Base-by-base conservation (phyloP, 2,329 filamentous ascomycete genomes). In the Huntiella decipiens region DNA sequence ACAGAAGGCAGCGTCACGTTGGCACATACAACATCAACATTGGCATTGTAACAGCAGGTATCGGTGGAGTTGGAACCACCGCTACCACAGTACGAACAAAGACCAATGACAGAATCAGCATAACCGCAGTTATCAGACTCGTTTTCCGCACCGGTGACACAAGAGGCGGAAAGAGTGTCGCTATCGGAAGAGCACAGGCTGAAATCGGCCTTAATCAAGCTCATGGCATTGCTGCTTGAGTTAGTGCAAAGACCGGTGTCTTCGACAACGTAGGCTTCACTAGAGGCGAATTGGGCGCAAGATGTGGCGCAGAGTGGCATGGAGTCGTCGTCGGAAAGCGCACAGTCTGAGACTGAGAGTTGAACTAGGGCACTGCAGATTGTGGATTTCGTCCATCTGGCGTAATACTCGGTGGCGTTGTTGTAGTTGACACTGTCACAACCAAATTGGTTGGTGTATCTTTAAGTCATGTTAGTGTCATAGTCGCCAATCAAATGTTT, bases 301-400 rank as follows among this genome's bases (percentile, higher is more conserved):
- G 82, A 79, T 52, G 91, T 81, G 39, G 88, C 91, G 61, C 91
- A 98, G 12, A 96, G 67, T 2, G 91, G 86, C 49, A 68, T 67
- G 4, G 82, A 75, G 37, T 78, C 65, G 28, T 69, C 63, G n/a
- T 68, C 60, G 0, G 78, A 71, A 39, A 92, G 64, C 15, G 65
- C 62, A 62, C 91, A 98, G 19, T 70, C 58, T 8, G 63, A 58
- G 55, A 80, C 76, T 4, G 91, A 96, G 58, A 85, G 87, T 62
- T 98, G 91, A 43, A 98, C 74, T 57, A 98, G 82, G 53, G 83
- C 73, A 67, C 92, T 96, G 70, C 91, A 98, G 52, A 98, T 72
- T 52, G 92, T 79, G 51, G 82, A 91, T 40, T 77, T 91, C 4
- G 88, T 93, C 63, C 88, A 98, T 55, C 91, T 80, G 42, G 91